A percentile compares a stretch with the other conserved stretches of the same genome.
These are phyloP conservation scores for Petunia hybrid DNA, from an alignment of 305 asterid species.

Conservation along the genomic window DNA sequence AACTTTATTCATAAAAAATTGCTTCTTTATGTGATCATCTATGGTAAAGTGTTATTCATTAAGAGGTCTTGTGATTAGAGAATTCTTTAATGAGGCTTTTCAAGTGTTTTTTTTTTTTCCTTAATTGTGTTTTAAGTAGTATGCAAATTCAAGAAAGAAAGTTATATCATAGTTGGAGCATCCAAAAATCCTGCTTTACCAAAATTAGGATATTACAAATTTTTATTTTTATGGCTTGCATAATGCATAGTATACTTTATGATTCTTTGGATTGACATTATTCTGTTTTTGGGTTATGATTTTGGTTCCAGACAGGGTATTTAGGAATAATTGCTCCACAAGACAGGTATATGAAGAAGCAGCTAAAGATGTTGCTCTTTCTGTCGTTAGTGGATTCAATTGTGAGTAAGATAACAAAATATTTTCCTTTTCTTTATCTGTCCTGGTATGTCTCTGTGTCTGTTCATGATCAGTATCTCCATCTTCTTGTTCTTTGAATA, in stretches of 20 bases:
- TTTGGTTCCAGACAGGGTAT: conserved; percentile 72
- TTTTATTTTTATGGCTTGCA: neutral
- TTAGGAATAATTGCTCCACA: conserved; percentile 73
- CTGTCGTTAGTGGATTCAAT: conserved; percentile 81
- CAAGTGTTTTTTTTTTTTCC: neutral
- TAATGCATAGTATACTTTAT: neutral
- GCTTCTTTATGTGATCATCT: neutral
- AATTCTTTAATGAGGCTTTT: neutral
- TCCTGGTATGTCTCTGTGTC: conserved; percentile 27
- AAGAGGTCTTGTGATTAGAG: neutral
- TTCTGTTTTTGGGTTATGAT: conserved; percentile 14
- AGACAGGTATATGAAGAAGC: conserved; percentile 89
- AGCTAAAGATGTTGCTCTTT: conserved; percentile 86
- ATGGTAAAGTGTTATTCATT: neutral
- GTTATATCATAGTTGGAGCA: neutral
- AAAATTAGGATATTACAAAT: neutral
- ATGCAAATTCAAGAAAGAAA: neutral
- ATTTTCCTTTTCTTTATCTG: neutral
- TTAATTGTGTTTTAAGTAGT: neutral
- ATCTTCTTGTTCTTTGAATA: conserved; percentile 15
- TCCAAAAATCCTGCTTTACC: conserved; percentile 9
- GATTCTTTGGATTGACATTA: neutral
- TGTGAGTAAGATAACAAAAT: conserved; percentile 54
- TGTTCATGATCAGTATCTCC: neutral
- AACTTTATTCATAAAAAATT: neutral